Evolutionary conservation across 257 asterid species (phyloP), one percentile per base, ranked within the genome.

Genomic region (Penstemon barbatus): DNA sequence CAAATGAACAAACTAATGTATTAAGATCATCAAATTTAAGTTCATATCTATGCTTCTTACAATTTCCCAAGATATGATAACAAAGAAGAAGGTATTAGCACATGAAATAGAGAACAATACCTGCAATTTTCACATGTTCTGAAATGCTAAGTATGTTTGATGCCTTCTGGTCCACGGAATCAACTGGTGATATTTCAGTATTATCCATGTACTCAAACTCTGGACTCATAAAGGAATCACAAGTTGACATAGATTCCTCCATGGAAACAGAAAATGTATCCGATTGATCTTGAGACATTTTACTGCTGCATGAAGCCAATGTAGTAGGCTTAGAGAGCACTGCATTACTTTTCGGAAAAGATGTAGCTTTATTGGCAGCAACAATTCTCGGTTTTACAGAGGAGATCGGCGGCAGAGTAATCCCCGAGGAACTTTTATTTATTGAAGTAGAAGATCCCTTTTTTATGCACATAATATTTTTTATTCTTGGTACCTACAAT

Each of bases 211-310:
- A 91, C 70, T 90, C 99, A n/a, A 94, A 77, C 13, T 90, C 91
- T 0, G 96, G 96, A 57, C 99, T 94, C 52, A 86, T 86, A 77
- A 94, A 67, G 56, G 96, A 85, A 75, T 89, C 96, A 65, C 89
- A 93, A 42, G 85, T 82, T 37, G 97, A 87, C 95, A 86, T 87
- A 5, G 99, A 84, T 67, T 93, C 97, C 67, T 88, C 99, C 95
- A 93, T 86, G 15, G 97, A 89, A 18, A 79, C 79, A 15, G 89
- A 82, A 19, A 65, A 66, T 13, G 84, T 77, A 61, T 88, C 96
- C 6, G 95, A 86, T 48, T 79, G 75, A 59, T 78, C 74, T 1
- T 84, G 89, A 56, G 88, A 84, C 19, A 69, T 52, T 49, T 74
- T 76, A 76, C 80, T 76, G 74, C 71, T 75, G 78, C 74, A 46